Conservation (phyloP, 1,284 basidiomycete species). For the Cutaneotrichosporon cutaneum region DNA sequence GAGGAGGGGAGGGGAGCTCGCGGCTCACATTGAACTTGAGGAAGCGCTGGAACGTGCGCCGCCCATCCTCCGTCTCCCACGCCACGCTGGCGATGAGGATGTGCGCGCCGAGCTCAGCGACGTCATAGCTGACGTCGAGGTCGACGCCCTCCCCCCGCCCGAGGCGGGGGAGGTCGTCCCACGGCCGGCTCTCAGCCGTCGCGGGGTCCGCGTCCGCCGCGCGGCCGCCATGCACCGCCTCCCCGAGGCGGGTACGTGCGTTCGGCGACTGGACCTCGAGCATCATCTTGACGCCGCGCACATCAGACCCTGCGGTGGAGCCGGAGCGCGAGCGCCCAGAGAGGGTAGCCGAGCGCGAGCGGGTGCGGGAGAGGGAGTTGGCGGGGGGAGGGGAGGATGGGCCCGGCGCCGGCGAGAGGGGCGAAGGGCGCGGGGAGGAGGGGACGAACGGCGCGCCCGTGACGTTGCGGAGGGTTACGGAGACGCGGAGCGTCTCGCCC, state of each 20-base stretch:
- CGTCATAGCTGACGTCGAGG: slow-evolving; percentile 38
- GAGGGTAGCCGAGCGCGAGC: background rate
- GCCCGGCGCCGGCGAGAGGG: background rate
- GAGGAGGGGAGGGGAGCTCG: background rate
- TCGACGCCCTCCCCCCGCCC: slow-evolving; percentile 29
- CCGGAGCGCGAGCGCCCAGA: background rate
- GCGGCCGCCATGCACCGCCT: slow-evolving; percentile 36
- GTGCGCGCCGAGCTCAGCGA: slow-evolving; percentile 47
- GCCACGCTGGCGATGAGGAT: slow-evolving; percentile 46
- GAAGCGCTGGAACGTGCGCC: slow-evolving; percentile 77
- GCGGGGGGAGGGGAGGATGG: background rate
- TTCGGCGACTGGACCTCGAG: slow-evolving; percentile 43
- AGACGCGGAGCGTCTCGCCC: slow-evolving; percentile 36
- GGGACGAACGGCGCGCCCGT: background rate
- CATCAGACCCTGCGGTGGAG: slow-evolving; percentile 11
- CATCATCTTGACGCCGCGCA: slow-evolving; percentile 47
- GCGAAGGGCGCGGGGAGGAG: too few relatives aligned
- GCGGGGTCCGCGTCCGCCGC: slow-evolving; percentile 15
- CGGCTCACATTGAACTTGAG: slow-evolving; percentile 78
- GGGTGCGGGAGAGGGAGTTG: background rate
- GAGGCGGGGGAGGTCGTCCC: slow-evolving; percentile 29
- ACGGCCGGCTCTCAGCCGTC: slow-evolving; percentile 17
- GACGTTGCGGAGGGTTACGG: slow-evolving; percentile 36
- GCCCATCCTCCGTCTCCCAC: slow-evolving; percentile 59
- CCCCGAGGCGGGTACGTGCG: slow-evolving; percentile 41